phyloP scores from a whole-genome alignment of 2,329 filamentous ascomycete genomes.

The Ceratocystis colombiana region DNA sequence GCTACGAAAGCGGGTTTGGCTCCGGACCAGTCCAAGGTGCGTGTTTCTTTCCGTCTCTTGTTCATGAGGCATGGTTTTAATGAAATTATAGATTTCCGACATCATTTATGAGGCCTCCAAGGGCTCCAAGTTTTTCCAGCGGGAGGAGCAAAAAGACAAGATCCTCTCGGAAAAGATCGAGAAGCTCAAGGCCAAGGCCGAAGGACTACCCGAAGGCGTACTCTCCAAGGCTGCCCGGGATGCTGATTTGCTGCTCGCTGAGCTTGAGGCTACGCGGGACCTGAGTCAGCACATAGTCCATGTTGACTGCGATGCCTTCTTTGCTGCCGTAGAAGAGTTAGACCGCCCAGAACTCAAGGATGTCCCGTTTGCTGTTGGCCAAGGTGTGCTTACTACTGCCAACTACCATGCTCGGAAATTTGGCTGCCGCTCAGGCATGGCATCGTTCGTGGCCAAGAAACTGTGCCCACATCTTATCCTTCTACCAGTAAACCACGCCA shows the following conservation, averaged over 20 bases:
- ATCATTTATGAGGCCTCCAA: constrained; percentile 96
- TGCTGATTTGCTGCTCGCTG: constrained; percentile 69
- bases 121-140: constrained; percentile 90
- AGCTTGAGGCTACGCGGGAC: constrained; percentile 70
- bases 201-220: constrained; percentile 63
- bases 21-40: constrained; percentile 79
- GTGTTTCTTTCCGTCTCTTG: too few species aligned
- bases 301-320: constrained; percentile 95
- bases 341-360: constrained; percentile 74
- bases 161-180: constrained; percentile 77
- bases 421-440: constrained; percentile 91
- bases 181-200: constrained; percentile 64
- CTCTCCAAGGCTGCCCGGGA: constrained; percentile 60
- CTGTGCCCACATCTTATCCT: constrained; percentile 78
- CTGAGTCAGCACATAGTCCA: constrained; percentile 79
- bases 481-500: constrained; percentile 75
- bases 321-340: constrained; percentile 82
- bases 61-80: background rate
- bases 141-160: constrained; percentile 75
- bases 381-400: constrained; percentile 53
- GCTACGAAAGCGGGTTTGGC: constrained; percentile 88
- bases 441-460: constrained; percentile 87
- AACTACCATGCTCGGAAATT: constrained; percentile 88
- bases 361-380: constrained; percentile 82
- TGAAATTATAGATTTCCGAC: constrained; percentile 60